These are phyloP conservation scores for Haplosporangium sp. DNA, from an alignment of 371 early-diverging fungal species.

Conservation along the genomic window DNA sequence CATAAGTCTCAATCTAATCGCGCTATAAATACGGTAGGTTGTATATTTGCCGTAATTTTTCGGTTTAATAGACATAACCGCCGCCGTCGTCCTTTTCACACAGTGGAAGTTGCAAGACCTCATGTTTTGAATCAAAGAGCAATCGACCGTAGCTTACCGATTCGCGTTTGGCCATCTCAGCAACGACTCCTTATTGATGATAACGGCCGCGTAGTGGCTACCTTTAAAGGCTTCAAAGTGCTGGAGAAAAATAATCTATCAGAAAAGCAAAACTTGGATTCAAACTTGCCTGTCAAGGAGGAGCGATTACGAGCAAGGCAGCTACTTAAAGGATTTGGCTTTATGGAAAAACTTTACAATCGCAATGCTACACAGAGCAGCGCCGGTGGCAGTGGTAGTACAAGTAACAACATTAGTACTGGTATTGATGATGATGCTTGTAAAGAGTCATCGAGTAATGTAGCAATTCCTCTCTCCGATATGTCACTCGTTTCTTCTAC, in stretches of 20 bases:
- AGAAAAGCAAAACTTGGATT: not conserved
- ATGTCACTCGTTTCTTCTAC: not conserved
- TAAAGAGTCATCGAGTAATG: not conserved
- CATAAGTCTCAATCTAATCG: too few relatives aligned
- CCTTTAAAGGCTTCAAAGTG: not conserved
- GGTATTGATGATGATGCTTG: not conserved
- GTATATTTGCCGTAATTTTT: constrained; percentile 24
- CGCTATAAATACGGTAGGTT: constrained; percentile 11
- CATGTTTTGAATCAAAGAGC: constrained; percentile 26
- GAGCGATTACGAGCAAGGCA: not conserved
- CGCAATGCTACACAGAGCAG: not conserved
- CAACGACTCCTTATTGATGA: constrained; percentile 13
- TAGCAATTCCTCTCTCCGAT: constrained; percentile 4
- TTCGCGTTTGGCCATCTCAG: constrained; percentile 40
- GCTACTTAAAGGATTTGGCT: constrained; percentile 1
- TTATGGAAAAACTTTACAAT: constrained; percentile 5
- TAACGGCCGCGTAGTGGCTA: constrained; percentile 8
- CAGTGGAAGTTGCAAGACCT: constrained; percentile 15
- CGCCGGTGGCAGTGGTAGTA: not conserved
- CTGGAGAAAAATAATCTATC: not conserved
- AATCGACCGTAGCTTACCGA: constrained; percentile 23
- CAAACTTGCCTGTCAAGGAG: not conserved
- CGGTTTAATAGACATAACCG: constrained; percentile 17
- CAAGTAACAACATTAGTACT: not conserved
- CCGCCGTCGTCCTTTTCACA: not conserved